Evolutionary conservation across 805 yeast species (phyloP), one percentile per base, ranked within the genome.

Genomic region (Diddensiella transvaalensis): DNA sequence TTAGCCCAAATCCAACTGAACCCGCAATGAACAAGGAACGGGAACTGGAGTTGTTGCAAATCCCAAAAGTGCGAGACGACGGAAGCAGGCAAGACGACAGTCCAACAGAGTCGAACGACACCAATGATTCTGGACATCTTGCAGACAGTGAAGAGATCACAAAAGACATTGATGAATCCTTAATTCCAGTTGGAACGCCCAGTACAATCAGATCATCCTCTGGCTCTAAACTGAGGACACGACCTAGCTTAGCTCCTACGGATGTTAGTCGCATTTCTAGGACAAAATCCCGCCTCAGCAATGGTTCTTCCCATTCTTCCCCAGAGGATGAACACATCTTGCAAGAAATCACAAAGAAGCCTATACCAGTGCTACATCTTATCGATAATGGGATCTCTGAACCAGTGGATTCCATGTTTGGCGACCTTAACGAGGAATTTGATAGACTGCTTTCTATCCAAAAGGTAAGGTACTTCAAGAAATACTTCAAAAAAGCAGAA

Each of bases 351-450:
- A 23, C 22, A 24, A 38, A 46, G 22, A 29, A 24, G 2, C 54
- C 57, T 6, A 44, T 51, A 29, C 58, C 58, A 17, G 21, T 54
- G 36, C 50, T 57, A n/a, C 51, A 49, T 10, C 35, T 56, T 19
- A 22, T 32, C 5, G 48, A 45, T 8, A 51, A 52, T 21, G 54
- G 48, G 8, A 19, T 46, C 17, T 33, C 43, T 3, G 45, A 39
- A 15, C 59, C 52, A 22, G 32, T 37, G 2, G 55, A 49, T 17
- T 48, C 54, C n/a, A 46, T 57, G 22, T 58, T 59, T 42, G 58
- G 48, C 2, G 60, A 57, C 24, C 23, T 59, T 35, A 55, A 56
- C 40, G 53, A 55, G 18, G 60, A 58, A 49, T 53, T 59, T 39
- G 62, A 59, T 37, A 50, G 45, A 35, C 42, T 59, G 17, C 38